Evolutionary conservation across 768 basidiomycete species (phyloP).

Genomic region (Mycena kentingensis): DNA sequence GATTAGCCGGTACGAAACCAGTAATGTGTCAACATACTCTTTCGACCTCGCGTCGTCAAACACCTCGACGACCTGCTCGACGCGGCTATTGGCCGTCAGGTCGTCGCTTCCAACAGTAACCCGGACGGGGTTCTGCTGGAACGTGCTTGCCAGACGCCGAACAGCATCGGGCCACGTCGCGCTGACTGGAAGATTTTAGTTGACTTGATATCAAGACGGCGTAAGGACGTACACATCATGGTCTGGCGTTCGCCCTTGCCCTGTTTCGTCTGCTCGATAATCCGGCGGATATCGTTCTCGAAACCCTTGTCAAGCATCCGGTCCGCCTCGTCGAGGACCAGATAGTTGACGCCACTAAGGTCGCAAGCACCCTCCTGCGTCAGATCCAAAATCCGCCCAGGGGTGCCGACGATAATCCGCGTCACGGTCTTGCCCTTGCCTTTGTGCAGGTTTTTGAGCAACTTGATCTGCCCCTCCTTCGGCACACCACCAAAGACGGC

Average conservation of each 20-base stretch:
- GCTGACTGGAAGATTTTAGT: slow-evolving; percentile 63
- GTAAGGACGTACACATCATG: slow-evolving; percentile 83
- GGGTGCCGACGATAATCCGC: slow-evolving; percentile 91
- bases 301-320: slow-evolving; percentile 98
- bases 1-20: background rate
- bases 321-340: slow-evolving; percentile 97
- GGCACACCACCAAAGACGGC: slow-evolving; percentile 96
- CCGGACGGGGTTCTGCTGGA: slow-evolving; percentile 80
- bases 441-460: slow-evolving; percentile 58
- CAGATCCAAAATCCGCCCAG: slow-evolving; percentile 91
- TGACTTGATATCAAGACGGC: slow-evolving; percentile 4
- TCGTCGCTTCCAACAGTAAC: slow-evolving; percentile 97
- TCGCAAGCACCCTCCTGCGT: slow-evolving; percentile 84
- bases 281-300: slow-evolving; percentile 93
- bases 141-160: slow-evolving; percentile 82
- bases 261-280: slow-evolving; percentile 76
- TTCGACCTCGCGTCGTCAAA: slow-evolving; percentile 84
- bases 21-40: slow-evolving; percentile 56
- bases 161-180: slow-evolving; percentile 99
- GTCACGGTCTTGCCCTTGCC: slow-evolving; percentile 51
- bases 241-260: slow-evolving; percentile 72
- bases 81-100: slow-evolving; percentile 88
- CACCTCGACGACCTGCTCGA: slow-evolving; percentile 92
- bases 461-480: slow-evolving; percentile 78
- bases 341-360: slow-evolving; percentile 78